These are phyloP conservation scores for Fusarium transvaalense DNA, from an alignment of 2,329 filamentous ascomycete species.

Conservation along the genomic window DNA sequence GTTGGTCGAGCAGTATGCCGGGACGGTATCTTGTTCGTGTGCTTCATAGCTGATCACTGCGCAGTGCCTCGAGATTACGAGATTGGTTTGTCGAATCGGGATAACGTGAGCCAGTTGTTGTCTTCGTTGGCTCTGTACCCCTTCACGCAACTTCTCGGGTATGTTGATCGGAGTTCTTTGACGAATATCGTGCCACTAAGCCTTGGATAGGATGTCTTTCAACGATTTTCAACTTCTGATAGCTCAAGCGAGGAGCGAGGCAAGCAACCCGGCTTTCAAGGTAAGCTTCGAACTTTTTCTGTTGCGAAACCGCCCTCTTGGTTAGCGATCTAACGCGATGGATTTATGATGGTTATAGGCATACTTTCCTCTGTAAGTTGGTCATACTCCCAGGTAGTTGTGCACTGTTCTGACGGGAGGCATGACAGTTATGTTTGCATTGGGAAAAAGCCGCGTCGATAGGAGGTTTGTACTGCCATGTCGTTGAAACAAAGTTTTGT, in stretches of 20 bases:
- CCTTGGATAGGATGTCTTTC: constrained; percentile 63
- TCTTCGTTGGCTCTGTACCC: constrained; percentile 69
- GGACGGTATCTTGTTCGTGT: neutral
- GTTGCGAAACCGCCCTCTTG: neutral
- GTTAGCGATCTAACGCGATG: constrained; percentile 17
- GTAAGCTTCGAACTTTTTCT: constrained; percentile 52
- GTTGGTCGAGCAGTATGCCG: constrained; percentile 73
- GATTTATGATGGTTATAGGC: constrained; percentile 56
- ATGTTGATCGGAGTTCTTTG: constrained; percentile 40
- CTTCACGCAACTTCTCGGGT: constrained; percentile 65
- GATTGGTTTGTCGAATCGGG: constrained; percentile 66
- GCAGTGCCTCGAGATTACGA: constrained; percentile 63
- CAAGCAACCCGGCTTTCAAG: constrained; percentile 67
- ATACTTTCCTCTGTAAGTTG: constrained; percentile 71
- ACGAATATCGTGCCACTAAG: constrained; percentile 11
- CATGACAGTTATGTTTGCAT: constrained; percentile 70
- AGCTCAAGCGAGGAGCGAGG: constrained; percentile 66
- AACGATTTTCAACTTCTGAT: constrained; percentile 70
- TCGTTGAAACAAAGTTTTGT: constrained; percentile 47
- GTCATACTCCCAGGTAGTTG: neutral
- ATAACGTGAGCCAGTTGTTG: constrained; percentile 67
- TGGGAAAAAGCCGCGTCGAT: constrained; percentile 64
- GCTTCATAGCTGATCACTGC: constrained; percentile 8
- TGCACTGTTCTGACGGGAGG: constrained; percentile 20
- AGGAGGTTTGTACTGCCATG: constrained; percentile 14